Evolutionary conservation across 1,284 basidiomycete genomes (phyloP).

Genomic region (Violaceomyces palustris): DNA sequence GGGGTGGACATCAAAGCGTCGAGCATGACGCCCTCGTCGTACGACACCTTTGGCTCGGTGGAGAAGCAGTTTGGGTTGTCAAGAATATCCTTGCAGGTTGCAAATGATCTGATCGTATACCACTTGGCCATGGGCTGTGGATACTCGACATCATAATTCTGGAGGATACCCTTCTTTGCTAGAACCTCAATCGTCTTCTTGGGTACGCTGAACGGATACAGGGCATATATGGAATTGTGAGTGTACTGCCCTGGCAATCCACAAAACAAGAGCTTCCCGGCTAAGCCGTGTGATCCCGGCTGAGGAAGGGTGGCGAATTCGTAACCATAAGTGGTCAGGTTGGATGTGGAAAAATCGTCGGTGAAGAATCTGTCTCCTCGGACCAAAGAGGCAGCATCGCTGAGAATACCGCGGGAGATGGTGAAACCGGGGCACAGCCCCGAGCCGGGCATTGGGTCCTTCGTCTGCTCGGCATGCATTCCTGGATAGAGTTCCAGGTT

Average conservation of each 20-base stretch:
- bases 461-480: slow-evolving; percentile 63
- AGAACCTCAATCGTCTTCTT: slow-evolving; percentile 59
- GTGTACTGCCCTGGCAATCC: slow-evolving; percentile 25
- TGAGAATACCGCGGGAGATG: slow-evolving; percentile 76
- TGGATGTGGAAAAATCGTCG: slow-evolving; percentile 70
- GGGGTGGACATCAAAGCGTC: slow-evolving; percentile 18
- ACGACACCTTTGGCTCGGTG: slow-evolving; percentile 12
- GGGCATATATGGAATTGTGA: slow-evolving; percentile 30
- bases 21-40: slow-evolving; percentile 19
- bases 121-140: slow-evolving; percentile 12
- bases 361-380: slow-evolving; percentile 79
- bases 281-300: slow-evolving; percentile 16
- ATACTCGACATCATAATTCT: slow-evolving; percentile 56
- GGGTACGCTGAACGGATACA: slow-evolving; percentile 66
- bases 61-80: slow-evolving; percentile 19
- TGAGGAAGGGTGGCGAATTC: slow-evolving; percentile 15
- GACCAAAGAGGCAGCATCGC: slow-evolving; percentile 78
- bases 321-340: slow-evolving; percentile 60
- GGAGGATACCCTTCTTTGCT: slow-evolving; percentile 58
- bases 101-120: slow-evolving; percentile 22
- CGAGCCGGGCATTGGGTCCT: slow-evolving; percentile 69
- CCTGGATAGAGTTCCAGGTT: slow-evolving; percentile 69
- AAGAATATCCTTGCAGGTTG: slow-evolving; percentile 17
- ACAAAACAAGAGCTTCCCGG: slow-evolving; percentile 31
- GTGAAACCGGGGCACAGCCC: slow-evolving; percentile 75